Conservation (phyloP, 2,329 filamentous ascomycete genomes). For the Penicillium sumatraense region DNA sequence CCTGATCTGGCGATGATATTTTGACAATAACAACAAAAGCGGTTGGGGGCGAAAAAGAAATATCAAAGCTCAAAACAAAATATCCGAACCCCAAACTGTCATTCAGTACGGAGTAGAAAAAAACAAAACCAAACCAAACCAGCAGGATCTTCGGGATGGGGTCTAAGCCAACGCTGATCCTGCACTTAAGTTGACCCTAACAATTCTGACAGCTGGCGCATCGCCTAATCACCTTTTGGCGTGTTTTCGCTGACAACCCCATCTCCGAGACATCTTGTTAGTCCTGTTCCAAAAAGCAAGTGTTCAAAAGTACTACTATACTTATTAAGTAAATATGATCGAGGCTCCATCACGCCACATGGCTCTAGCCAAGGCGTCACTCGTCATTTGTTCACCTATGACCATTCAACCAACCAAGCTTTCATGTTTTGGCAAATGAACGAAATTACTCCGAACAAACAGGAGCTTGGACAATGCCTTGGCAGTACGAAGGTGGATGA, state of each 20-base stretch:
- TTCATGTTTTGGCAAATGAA: slow-evolving; percentile 2
- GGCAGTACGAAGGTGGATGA: slow-evolving; percentile 20
- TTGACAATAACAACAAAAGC: not conserved
- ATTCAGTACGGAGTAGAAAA: no score
- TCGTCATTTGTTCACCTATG: not conserved
- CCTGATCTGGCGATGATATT: not conserved
- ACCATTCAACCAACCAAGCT: slow-evolving; percentile 6
- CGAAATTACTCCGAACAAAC: slow-evolving; percentile 10
- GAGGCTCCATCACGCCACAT: not conserved
- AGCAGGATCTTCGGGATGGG: not conserved
- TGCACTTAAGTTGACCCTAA: not conserved
- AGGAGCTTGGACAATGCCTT: slow-evolving; percentile 11
- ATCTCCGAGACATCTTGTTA: slow-evolving; percentile 1
- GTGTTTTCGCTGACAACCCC: not conserved
- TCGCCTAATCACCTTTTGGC: not conserved
- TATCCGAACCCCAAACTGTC: not conserved
- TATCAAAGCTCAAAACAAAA: not conserved
- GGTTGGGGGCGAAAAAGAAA: not conserved
- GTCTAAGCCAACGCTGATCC: not conserved
- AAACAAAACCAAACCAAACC: not conserved
- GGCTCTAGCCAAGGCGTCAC: not conserved
- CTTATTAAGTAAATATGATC: not conserved
- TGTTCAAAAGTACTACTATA: not conserved
- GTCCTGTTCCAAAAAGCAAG: not conserved
- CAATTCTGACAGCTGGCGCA: not conserved